Percentiles rank a stretch among this genome's conserved stretches.
Evolutionary conservation across 306 rosid genomes (phyloP).

Genomic region (Begonia masoniana): DNA sequence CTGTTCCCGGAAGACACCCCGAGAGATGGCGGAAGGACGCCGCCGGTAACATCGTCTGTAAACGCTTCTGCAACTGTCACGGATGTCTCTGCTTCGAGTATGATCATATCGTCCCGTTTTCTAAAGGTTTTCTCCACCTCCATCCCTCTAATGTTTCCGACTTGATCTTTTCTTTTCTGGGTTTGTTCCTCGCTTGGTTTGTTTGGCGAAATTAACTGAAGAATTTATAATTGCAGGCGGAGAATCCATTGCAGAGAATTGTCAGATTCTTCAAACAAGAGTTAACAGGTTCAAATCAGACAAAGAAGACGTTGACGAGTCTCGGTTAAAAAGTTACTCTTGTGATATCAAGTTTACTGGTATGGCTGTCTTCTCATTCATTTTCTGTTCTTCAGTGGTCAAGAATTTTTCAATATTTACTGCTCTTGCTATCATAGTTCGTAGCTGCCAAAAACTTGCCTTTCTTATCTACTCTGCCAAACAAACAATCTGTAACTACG

Average conservation of each 20-base stretch:
- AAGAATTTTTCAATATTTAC: too few relatives aligned
- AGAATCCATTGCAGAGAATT: slow-evolving; percentile 66
- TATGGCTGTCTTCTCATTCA: slow-evolving; percentile 4
- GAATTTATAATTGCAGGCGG: slow-evolving; percentile 45
- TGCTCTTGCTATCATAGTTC: too few relatives aligned
- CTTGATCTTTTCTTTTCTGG: too few relatives aligned
- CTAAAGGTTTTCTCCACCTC: slow-evolving; percentile 43
- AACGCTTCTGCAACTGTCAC: slow-evolving; percentile 76
- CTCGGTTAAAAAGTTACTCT: slow-evolving; percentile 40
- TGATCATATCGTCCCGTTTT: slow-evolving; percentile 78
- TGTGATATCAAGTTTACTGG: slow-evolving; percentile 68
- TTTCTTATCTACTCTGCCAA: too few relatives aligned
- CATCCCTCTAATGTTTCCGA: neutral
- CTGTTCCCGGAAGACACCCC: slow-evolving; percentile 76
- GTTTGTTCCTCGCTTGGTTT: neutral
- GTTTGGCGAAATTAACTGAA: slow-evolving; percentile 3
- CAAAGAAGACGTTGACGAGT: slow-evolving; percentile 47
- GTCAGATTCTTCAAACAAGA: slow-evolving; percentile 92
- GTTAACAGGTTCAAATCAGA: slow-evolving; percentile 77
- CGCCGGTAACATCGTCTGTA: slow-evolving; percentile 83
- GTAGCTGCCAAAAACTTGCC: too few relatives aligned
- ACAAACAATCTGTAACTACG: too few relatives aligned
- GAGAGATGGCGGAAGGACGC: slow-evolving; percentile 95
- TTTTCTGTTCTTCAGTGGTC: too few relatives aligned
- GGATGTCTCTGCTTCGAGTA: slow-evolving; percentile 96